A percentile compares a stretch with the other conserved stretches of the same genome.
Conservation (phyloP, 2,329 filamentous ascomycete species). For the Botryotinia convoluta region DNA sequence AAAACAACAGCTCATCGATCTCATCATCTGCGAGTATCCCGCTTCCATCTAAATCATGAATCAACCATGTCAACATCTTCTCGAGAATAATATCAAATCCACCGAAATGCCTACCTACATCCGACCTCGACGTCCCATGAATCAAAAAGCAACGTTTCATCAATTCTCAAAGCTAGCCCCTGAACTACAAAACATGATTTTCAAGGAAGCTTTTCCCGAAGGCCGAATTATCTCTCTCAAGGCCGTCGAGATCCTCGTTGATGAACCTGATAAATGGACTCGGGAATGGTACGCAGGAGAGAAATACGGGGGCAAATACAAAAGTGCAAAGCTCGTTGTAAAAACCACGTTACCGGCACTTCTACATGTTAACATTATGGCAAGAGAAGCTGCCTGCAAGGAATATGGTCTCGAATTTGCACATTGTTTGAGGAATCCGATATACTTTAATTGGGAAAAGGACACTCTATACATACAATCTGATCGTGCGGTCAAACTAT, state of each 20-base stretch:
- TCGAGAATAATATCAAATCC: not conserved
- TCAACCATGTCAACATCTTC: conserved; percentile 3
- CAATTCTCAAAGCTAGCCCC: conserved; percentile 11
- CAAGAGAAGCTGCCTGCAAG: not conserved
- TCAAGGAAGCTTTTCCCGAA: conserved; percentile 1
- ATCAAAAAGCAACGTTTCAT: not conserved
- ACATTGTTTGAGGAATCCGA: not conserved
- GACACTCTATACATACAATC: conserved; percentile 12
- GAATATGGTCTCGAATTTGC: conserved; percentile 8
- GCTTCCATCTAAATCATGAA: not conserved
- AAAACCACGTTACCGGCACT: not conserved
- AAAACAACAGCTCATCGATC: not conserved
- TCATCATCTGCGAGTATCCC: not conserved
- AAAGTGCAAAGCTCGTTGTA: not conserved
- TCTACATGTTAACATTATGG: not conserved
- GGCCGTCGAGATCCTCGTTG: not conserved
- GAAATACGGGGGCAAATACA: not conserved
- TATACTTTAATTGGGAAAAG: conserved; percentile 9
- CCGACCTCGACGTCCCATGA: not conserved
- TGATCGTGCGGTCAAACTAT: not conserved
- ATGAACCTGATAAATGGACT: not conserved
- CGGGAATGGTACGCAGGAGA: not conserved
- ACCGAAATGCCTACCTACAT: conserved; percentile 1
- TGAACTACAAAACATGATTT: conserved; percentile 14
- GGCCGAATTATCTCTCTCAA: not conserved